Evolutionary conservation across 2,329 filamentous ascomycete species (phyloP).

Genomic region (Xylariaceae sp.): DNA sequence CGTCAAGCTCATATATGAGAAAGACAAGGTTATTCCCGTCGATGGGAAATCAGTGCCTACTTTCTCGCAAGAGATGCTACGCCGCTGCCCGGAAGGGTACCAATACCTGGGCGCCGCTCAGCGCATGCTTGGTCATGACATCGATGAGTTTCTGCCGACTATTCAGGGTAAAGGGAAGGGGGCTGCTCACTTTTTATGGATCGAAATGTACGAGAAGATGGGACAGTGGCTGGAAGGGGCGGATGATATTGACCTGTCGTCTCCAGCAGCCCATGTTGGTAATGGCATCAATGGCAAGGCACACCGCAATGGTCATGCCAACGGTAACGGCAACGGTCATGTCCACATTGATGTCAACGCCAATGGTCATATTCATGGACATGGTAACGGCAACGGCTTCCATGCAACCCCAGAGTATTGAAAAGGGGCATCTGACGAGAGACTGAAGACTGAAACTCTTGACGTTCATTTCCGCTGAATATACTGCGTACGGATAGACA

Average conservation of each 20-base stretch:
- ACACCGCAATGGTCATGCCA: background rate
- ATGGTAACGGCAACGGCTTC: background rate
- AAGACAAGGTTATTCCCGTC: slow-evolving; percentile 46
- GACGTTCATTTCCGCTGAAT: too few relatives aligned
- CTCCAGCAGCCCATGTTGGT: background rate
- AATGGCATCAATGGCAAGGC: slow-evolving; percentile 3
- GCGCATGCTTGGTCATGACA: slow-evolving; percentile 40
- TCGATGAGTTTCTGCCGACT: slow-evolving; percentile 40
- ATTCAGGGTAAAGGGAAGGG: slow-evolving; percentile 27
- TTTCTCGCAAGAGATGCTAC: slow-evolving; percentile 37
- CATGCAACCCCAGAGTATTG: background rate
- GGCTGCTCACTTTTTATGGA: slow-evolving; percentile 28
- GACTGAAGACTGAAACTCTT: too few relatives aligned
- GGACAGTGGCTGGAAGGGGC: slow-evolving; percentile 26
- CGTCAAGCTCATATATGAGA: slow-evolving; percentile 48
- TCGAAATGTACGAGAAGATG: slow-evolving; percentile 40
- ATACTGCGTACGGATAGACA: too few relatives aligned
- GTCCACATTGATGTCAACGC: background rate
- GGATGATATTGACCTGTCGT: slow-evolving; percentile 26
- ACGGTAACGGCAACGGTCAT: slow-evolving; percentile 5
- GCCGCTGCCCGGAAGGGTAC: slow-evolving; percentile 42
- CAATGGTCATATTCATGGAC: background rate
- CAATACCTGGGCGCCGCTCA: slow-evolving; percentile 45
- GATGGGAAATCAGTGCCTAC: slow-evolving; percentile 37
- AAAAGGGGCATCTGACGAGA: too few relatives aligned